Conservation (phyloP, 495 filamentous ascomycete species). For the Diplogelasinospora grovesii region DNA sequence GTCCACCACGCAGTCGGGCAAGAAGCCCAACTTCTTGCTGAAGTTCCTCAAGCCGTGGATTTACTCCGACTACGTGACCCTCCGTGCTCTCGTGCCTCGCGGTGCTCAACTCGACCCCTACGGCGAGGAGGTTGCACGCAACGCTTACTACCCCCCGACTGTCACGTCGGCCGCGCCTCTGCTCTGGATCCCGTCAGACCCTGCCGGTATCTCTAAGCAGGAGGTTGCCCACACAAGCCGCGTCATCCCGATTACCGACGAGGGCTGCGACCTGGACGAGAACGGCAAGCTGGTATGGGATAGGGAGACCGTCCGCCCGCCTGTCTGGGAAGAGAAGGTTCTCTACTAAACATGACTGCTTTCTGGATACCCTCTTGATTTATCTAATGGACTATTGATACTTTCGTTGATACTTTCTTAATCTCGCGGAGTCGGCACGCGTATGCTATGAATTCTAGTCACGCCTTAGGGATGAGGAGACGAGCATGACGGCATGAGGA, state of each 20-base stretch:
- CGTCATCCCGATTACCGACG: slow-evolving; percentile 75
- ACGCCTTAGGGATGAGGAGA: too few relatives aligned
- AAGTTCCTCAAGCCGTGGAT: slow-evolving; percentile 76
- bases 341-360: slow-evolving; percentile 46
- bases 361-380: too few relatives aligned
- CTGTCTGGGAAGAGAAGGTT: slow-evolving; percentile 71
- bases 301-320: slow-evolving; percentile 61
- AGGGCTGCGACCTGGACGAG: slow-evolving; percentile 73
- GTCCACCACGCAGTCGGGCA: slow-evolving; percentile 18
- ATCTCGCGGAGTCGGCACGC: too few relatives aligned
- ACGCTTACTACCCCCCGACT: slow-evolving; percentile 75
- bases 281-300: slow-evolving; percentile 77
- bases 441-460: too few relatives aligned
- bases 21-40: slow-evolving; percentile 43
- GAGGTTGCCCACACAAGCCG: slow-evolving; percentile 65
- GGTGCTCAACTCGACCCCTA: slow-evolving; percentile 47
- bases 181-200: slow-evolving; percentile 80
- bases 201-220: slow-evolving; percentile 66
- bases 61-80: slow-evolving; percentile 61
- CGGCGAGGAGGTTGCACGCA: slow-evolving; percentile 48
- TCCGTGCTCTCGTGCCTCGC: slow-evolving; percentile 66
- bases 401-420: too few relatives aligned
- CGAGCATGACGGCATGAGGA: background rate
- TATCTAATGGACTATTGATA: too few relatives aligned
- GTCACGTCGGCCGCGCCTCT: slow-evolving; percentile 58